These are phyloP conservation scores for Tolypocladium guangdongense DNA, from an alignment of 2,329 filamentous ascomycete species.

Conservation along the genomic window DNA sequence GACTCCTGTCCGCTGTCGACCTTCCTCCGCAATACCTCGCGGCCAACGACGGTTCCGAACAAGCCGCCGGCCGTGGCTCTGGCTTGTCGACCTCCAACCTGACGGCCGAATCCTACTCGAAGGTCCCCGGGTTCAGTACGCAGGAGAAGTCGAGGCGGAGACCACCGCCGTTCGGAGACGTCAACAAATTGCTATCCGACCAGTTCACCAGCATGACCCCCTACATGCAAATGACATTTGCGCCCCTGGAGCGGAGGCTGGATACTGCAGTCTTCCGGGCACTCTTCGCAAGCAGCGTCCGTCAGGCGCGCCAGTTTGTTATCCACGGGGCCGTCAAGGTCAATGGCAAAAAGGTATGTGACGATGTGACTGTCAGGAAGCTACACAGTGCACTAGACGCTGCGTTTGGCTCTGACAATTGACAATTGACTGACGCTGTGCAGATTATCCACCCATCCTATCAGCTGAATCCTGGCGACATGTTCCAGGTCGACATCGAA, in stretches of 20 bases:
- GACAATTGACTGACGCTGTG: constrained; percentile 1
- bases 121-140: constrained; percentile 12
- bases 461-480: constrained; percentile 89
- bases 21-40: constrained; percentile 79
- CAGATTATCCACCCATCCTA: constrained; percentile 91
- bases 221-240: constrained; percentile 94
- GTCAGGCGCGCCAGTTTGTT: constrained; percentile 90
- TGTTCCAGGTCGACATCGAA: constrained; percentile 92
- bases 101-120: constrained; percentile 23
- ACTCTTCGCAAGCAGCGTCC: constrained; percentile 83
- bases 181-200: constrained; percentile 21
- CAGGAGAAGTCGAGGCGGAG: constrained; percentile 7
- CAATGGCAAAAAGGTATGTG: constrained; percentile 80
- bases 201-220: constrained; percentile 50
- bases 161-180: constrained; percentile 15
- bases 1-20: constrained; percentile 70
- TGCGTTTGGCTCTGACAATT: background rate
- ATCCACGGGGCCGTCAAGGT: constrained; percentile 89
- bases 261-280: constrained; percentile 93
- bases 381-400: too few relatives aligned
- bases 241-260: constrained; percentile 78
- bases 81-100: constrained; percentile 37
- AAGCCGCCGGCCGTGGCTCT: constrained; percentile 73
- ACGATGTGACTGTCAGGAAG: background rate
- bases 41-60: constrained; percentile 66